phyloP scores from a whole-genome alignment of 1,139 yeast genomes.

The Candida anutae region DNA sequence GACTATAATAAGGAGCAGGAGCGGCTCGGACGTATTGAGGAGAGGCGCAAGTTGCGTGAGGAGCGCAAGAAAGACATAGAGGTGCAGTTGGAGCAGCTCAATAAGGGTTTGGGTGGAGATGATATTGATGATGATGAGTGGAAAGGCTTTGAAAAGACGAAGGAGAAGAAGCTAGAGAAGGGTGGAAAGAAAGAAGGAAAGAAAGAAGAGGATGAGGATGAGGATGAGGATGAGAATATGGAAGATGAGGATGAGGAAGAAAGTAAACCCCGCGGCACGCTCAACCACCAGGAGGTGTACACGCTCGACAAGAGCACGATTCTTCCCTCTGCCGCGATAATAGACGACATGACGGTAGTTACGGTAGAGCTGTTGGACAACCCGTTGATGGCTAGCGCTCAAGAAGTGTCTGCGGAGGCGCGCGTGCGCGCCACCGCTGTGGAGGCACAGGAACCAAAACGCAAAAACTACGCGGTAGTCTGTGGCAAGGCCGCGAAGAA shows the following conservation, averaged over 20 bases:
- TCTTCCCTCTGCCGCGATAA: conserved; percentile 35
- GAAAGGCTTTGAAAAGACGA: conserved; percentile 13
- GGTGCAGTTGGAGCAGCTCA: conserved; percentile 51
- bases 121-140: conserved; percentile 26
- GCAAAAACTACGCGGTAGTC: conserved; percentile 64
- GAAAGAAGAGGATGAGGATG: conserved; percentile 14
- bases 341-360: conserved; percentile 53
- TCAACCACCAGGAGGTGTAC: conserved; percentile 37
- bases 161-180: conserved; percentile 4
- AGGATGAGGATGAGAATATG: conserved; percentile 6
- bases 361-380: conserved; percentile 50
- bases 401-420: conserved; percentile 36
- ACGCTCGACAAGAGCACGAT: conserved; percentile 30
- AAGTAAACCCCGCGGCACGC: conserved; percentile 25
- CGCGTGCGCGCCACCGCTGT: conserved; percentile 59
- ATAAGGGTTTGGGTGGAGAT: conserved; percentile 44
- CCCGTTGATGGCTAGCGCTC: conserved; percentile 30
- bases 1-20: conserved; percentile 71
- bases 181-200: conserved; percentile 7
- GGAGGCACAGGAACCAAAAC: conserved; percentile 52
- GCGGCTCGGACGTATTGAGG: conserved; percentile 65
- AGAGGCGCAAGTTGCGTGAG: conserved; percentile 59
- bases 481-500: conserved; percentile 48
- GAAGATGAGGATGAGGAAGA: conserved; percentile 6
- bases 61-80: conserved; percentile 63